Conservation (phyloP, 2,329 filamentous ascomycete species). For the Aspergillus latus region DNA sequence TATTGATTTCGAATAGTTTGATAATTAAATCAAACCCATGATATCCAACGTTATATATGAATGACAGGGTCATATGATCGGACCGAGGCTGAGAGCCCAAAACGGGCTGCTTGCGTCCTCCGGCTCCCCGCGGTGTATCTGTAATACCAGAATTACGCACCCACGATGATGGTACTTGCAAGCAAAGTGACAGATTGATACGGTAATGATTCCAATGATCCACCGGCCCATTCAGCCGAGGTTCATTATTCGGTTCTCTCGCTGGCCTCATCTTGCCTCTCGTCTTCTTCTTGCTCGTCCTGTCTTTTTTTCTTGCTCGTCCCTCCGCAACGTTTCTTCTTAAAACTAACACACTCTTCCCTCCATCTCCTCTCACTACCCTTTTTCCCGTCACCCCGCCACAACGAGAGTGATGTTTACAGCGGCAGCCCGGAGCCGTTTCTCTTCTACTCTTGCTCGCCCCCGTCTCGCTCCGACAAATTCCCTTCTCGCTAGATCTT, state of each 20-base stretch:
- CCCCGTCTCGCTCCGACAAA: constrained; percentile 36
- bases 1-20: not conserved
- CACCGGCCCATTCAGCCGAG: constrained; percentile 8
- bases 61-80: not conserved
- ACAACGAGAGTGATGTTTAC: constrained; percentile 44
- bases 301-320: constrained; percentile 14
- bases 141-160: constrained; percentile 3
- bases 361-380: constrained; percentile 11
- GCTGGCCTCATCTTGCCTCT: constrained; percentile 12
- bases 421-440: constrained; percentile 45
- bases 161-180: not conserved
- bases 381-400: constrained; percentile 13
- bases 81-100: constrained; percentile 11
- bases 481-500: constrained; percentile 35
- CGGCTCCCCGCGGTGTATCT: constrained; percentile 10
- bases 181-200: not conserved
- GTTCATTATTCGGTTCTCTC: constrained; percentile 11
- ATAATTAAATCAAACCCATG: not conserved
- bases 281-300: constrained; percentile 15
- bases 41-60: not conserved
- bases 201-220: not conserved
- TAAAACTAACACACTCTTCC: constrained; percentile 4
- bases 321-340: not conserved
- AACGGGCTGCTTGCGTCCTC: not conserved
- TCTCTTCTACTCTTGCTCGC: constrained; percentile 41